Evolutionary conservation across 140 eudicot species (phyloP).

Genomic region (Senecio squalidus): DNA sequence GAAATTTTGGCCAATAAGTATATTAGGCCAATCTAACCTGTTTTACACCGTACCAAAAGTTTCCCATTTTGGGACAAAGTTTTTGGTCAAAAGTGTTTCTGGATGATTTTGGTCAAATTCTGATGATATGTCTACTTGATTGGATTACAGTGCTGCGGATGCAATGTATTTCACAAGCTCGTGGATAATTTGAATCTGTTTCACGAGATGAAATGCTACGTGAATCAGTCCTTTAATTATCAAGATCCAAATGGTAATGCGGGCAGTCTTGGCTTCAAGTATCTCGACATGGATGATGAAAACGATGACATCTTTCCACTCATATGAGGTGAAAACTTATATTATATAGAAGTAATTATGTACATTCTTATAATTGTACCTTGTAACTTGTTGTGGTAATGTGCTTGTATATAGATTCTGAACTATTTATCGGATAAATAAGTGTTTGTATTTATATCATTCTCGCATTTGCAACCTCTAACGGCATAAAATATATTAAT

Average conservation of each 20-base stretch:
- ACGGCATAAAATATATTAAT: not conserved
- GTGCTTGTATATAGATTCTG: slow-evolving; percentile 18
- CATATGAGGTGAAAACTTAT: slow-evolving; percentile 21
- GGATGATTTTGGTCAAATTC: not conserved
- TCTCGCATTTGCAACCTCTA: not conserved
- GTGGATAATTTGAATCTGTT: slow-evolving; percentile 83
- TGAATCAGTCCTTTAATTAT: slow-evolving; percentile 59
- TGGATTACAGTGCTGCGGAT: slow-evolving; percentile 66
- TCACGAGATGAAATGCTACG: slow-evolving; percentile 79
- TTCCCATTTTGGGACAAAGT: not conserved
- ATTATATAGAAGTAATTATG: slow-evolving; percentile 6
- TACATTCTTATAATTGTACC: slow-evolving; percentile 8
- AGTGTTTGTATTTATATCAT: slow-evolving; percentile 2
- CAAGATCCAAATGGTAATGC: slow-evolving; percentile 40
- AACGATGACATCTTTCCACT: slow-evolving; percentile 45
- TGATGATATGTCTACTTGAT: slow-evolving; percentile 8
- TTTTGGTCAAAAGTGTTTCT: not conserved
- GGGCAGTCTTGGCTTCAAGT: slow-evolving; percentile 39
- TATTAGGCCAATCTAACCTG: too few relatives aligned
- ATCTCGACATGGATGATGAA: slow-evolving; percentile 48
- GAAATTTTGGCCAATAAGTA: too few relatives aligned
- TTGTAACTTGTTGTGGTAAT: not conserved
- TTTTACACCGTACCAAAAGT: too few relatives aligned
- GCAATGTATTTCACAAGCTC: slow-evolving; percentile 80
- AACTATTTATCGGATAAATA: not conserved